phyloP scores from a whole-genome alignment of 129 eudicot species.

The Flaveria ramosissima region DNA sequence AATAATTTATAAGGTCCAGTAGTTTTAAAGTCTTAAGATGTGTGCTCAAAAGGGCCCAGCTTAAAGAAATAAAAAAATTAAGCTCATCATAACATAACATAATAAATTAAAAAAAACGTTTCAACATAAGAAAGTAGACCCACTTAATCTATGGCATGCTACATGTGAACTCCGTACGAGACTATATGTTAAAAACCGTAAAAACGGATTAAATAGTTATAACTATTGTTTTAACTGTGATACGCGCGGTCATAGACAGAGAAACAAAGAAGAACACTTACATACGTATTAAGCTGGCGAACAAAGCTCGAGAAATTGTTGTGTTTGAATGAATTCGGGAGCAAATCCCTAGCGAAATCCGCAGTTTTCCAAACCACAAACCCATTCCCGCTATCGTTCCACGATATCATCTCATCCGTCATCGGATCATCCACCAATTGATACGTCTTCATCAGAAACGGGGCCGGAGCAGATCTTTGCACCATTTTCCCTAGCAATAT shows the following conservation, averaged over 20 bases:
- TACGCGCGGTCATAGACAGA: background rate
- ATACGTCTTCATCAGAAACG: constrained; percentile 77
- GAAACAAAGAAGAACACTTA: constrained; percentile 37
- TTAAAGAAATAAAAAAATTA: background rate
- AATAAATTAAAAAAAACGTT: background rate
- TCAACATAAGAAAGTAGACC: background rate
- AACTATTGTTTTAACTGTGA: background rate
- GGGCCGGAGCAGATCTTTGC: constrained; percentile 68
- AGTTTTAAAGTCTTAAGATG: background rate
- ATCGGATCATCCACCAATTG: constrained; percentile 76
- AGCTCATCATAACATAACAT: background rate
- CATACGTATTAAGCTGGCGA: constrained; percentile 90
- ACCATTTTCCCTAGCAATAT: constrained; percentile 43
- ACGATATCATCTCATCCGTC: constrained; percentile 72
- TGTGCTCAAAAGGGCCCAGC: constrained; percentile 16
- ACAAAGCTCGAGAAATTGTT: constrained; percentile 93
- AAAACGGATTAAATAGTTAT: background rate
- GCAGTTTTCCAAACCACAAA: constrained; percentile 89
- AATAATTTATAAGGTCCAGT: background rate
- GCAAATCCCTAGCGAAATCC: constrained; percentile 85
- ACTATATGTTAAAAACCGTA: no score
- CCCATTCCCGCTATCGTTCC: constrained; percentile 65
- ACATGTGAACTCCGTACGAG: no score
- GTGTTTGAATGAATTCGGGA: constrained; percentile 80
- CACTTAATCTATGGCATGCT: no score